Conservation (phyloP, 768 basidiomycete genomes). For the Mycena rosella region DNA sequence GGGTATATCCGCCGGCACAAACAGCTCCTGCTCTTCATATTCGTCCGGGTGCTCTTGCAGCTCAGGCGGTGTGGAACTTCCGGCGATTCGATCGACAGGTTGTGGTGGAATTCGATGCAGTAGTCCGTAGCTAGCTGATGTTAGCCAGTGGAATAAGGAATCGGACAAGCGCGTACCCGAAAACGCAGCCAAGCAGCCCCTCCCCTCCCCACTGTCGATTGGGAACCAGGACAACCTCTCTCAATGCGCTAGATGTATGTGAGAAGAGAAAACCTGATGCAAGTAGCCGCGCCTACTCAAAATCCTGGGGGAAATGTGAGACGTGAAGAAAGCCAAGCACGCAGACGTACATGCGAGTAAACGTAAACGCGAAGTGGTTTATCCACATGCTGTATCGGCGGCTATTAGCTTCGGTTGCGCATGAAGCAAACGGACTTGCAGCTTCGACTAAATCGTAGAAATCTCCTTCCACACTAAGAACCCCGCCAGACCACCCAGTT, state of each 20-base stretch:
- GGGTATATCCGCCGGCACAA: conserved; percentile 77
- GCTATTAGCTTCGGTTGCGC: conserved; percentile 20
- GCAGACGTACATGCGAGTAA: conserved; percentile 94
- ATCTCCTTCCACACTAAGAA: conserved; percentile 90
- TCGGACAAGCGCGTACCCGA: conserved; percentile 73
- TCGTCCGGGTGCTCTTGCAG: conserved; percentile 62
- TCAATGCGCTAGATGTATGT: conserved; percentile 72
- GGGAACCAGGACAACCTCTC: conserved; percentile 95
- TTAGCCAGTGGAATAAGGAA: neutral
- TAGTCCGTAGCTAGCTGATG: conserved; percentile 78
- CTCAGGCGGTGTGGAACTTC: conserved; percentile 65
- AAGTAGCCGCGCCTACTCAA: conserved; percentile 24
- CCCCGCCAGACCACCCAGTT: conserved; percentile 95
- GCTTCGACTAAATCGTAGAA: conserved; percentile 97
- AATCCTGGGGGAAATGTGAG: conserved; percentile 28
- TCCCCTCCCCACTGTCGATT: conserved; percentile 99
- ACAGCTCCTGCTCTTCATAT: conserved; percentile 74
- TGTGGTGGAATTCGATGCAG: conserved; percentile 94
- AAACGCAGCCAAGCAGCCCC: conserved; percentile 94
- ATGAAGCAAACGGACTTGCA: conserved; percentile 58
- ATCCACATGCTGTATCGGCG: conserved; percentile 80
- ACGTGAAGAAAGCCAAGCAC: conserved; percentile 7
- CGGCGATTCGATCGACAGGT: conserved; percentile 68
- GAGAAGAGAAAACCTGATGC: conserved; percentile 19
- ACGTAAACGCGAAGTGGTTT: conserved; percentile 95